A percentile compares a stretch with the other conserved stretches of the same genome.
Evolutionary conservation across 768 basidiomycete species (phyloP).

Genomic region (Termitomyces heimii): DNA sequence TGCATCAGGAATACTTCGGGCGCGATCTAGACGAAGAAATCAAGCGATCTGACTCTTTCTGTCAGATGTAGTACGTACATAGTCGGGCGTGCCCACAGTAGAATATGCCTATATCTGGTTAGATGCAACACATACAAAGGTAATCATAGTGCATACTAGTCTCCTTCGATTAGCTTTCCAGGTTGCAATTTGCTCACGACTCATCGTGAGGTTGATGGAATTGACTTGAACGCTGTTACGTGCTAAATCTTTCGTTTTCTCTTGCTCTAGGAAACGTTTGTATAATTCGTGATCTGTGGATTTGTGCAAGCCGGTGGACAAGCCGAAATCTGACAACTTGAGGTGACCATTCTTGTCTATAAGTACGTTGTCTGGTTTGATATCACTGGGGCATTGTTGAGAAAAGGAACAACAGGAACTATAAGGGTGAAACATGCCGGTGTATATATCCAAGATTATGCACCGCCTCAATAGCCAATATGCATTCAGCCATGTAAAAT

Average conservation of each 20-base stretch:
- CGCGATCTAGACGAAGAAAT: slow-evolving; percentile 59
- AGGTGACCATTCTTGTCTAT: slow-evolving; percentile 97
- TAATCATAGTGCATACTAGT: slow-evolving; percentile 45
- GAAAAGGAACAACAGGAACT: neutral
- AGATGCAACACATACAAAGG: neutral
- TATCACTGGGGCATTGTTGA: slow-evolving; percentile 57
- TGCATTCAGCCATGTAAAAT: slow-evolving; percentile 99
- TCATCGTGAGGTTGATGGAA: slow-evolving; percentile 96
- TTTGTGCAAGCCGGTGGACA: slow-evolving; percentile 97
- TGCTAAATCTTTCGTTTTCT: slow-evolving; percentile 56
- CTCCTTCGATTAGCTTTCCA: slow-evolving; percentile 99
- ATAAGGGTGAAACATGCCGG: slow-evolving; percentile 48
- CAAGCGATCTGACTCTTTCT: neutral
- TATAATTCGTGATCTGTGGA: slow-evolving; percentile 93
- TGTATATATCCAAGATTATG: slow-evolving; percentile 99
- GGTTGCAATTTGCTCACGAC: slow-evolving; percentile 92
- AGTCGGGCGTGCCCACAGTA: slow-evolving; percentile 67
- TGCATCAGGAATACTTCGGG: slow-evolving; percentile 97
- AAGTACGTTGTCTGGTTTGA: slow-evolving; percentile 98
- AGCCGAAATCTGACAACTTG: slow-evolving; percentile 96
- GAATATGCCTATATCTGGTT: slow-evolving; percentile 72
- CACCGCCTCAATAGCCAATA: slow-evolving; percentile 95
- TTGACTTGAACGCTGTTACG: slow-evolving; percentile 98
- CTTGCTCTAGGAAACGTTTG: slow-evolving; percentile 81
- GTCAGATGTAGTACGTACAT: slow-evolving; percentile 38